phyloP scores from a whole-genome alignment of 2,329 filamentous ascomycete species.

The Lanzia echinophila region DNA sequence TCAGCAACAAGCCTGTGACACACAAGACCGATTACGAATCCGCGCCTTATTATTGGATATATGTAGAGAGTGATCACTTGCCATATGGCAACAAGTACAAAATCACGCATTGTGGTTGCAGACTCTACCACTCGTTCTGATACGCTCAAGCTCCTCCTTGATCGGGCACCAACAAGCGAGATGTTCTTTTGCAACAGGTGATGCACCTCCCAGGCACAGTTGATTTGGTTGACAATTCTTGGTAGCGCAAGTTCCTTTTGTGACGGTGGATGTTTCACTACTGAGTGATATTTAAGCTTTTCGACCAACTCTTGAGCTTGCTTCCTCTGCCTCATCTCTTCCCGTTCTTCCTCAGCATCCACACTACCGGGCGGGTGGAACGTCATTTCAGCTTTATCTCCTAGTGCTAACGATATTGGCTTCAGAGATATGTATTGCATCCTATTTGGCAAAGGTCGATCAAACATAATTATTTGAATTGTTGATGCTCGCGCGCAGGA shows the following conservation, averaged over 20 bases:
- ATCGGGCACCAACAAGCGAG: conserved; percentile 71
- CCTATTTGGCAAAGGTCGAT: conserved; percentile 72
- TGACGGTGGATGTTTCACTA: conserved; percentile 68
- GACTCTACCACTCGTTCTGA: conserved; percentile 92
- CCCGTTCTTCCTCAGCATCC: conserved; percentile 66
- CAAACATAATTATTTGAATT: conserved; percentile 83
- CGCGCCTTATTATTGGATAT: conserved; percentile 65
- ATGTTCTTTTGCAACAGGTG: conserved; percentile 83
- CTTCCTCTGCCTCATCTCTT: conserved; percentile 51
- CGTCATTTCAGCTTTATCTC: conserved; percentile 52
- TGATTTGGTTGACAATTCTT: conserved; percentile 85
- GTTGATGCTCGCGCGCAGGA: conserved; percentile 64
- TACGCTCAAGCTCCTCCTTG: conserved; percentile 81
- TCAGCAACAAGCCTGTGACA: conserved; percentile 77
- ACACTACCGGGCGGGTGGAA: conserved; percentile 44
- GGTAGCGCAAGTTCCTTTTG: conserved; percentile 76
- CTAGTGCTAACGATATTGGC: conserved; percentile 81
- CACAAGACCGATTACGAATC: conserved; percentile 74
- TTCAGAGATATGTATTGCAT: conserved; percentile 96
- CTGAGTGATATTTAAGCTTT: conserved; percentile 83
- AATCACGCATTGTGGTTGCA: conserved; percentile 77
- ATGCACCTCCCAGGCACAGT: conserved; percentile 89
- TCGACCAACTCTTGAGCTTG: conserved; percentile 64
- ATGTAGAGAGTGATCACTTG: conserved; percentile 67
- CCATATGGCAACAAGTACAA: conserved; percentile 61